Conservation (phyloP, 257 asterid genomes). For the Prunella vulgaris region DNA sequence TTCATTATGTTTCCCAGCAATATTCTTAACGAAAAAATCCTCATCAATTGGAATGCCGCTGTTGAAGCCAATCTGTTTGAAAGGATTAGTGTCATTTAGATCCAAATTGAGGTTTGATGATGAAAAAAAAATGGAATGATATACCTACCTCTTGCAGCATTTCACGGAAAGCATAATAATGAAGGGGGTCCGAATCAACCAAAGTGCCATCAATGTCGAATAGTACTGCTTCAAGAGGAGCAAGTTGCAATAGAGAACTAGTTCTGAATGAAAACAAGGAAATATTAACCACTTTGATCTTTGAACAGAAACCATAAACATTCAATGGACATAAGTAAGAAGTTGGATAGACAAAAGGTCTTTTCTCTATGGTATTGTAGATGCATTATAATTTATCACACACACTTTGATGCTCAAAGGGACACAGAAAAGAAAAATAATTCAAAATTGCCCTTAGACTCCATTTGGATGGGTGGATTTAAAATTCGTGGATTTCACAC, state of each 20-base stretch:
- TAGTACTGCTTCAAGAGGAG: conserved; percentile 90
- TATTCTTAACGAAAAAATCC: conserved; percentile 51
- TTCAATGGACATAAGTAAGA: neutral
- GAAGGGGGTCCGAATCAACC: conserved; percentile 93
- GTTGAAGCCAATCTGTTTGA: conserved; percentile 73
- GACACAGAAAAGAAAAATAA: neutral
- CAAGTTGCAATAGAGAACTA: conserved; percentile 52
- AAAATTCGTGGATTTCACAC: too few species aligned
- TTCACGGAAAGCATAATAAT: conserved; percentile 56
- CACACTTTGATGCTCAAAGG: neutral
- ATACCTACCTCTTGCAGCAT: conserved; percentile 73
- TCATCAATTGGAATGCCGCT: conserved; percentile 79
- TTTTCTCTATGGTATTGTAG: neutral
- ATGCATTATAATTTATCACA: neutral
- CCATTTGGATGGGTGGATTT: too few species aligned
- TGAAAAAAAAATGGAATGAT: too few species aligned
- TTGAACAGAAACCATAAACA: neutral
- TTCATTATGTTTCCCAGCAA: conserved; percentile 86
- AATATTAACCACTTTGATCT: conserved; percentile 19
- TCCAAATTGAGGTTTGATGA: neutral
- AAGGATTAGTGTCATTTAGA: neutral
- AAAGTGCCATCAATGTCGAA: conserved; percentile 94
- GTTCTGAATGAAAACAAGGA: conserved; percentile 40
- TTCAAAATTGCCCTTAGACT: neutral
- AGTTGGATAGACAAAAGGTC: neutral